Conservation (phyloP, 352 stramenopile species). For the Phytophthora foliorum region DNA sequence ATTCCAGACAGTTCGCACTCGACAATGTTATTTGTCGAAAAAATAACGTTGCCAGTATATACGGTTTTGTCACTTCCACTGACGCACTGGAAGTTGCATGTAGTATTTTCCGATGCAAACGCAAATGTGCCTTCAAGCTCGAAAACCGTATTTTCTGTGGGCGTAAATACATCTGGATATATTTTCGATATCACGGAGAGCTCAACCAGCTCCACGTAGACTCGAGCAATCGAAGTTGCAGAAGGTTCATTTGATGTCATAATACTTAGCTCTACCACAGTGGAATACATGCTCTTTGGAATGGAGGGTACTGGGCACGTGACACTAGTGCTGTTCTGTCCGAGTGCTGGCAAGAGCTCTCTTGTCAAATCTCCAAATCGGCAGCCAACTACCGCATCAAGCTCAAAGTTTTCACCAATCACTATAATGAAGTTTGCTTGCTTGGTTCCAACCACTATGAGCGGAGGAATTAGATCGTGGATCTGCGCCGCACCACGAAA, state of each 20-base stretch:
- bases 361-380: conserved; percentile 36
- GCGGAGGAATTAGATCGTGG: conserved; percentile 25
- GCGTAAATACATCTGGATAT: conserved; percentile 11
- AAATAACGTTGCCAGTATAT: conserved; percentile 8
- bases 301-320: conserved; percentile 42
- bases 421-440: conserved; percentile 33
- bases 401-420: conserved; percentile 36
- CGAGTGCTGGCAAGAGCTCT: conserved; percentile 4
- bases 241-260: conserved; percentile 3
- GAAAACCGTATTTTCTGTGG: conserved; percentile 27
- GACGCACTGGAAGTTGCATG: conserved; percentile 38
- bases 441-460: conserved; percentile 39
- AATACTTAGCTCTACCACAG: conserved; percentile 36
- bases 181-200: conserved; percentile 36
- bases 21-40: conserved; percentile 28
- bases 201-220: conserved; percentile 36
- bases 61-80: conserved; percentile 1
- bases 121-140: conserved; percentile 43
- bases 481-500: conserved; percentile 28
- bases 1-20: conserved; percentile 34
- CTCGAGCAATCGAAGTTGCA: neutral
- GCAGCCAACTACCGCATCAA: conserved; percentile 15
- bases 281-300: conserved; percentile 22
- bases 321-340: conserved; percentile 26
- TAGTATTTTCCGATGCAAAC: conserved; percentile 27